Conservation (phyloP, 805 yeast genomes). For the Kodamaea kakaduensis region DNA sequence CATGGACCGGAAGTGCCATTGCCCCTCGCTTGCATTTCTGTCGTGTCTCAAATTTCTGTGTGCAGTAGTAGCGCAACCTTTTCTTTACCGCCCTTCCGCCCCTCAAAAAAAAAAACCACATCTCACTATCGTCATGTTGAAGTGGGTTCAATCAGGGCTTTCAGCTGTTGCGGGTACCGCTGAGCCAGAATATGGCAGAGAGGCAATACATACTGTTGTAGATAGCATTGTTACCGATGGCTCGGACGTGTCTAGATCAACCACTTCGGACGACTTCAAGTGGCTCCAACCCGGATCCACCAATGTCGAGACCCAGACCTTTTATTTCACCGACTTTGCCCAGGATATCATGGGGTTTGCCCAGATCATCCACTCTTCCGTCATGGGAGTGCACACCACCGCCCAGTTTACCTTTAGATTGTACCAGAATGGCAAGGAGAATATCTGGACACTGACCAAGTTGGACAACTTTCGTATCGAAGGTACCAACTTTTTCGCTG, state of each 20-base stretch:
- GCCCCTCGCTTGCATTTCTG: too few relatives aligned
- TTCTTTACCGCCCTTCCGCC: conserved; percentile 1
- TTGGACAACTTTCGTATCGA: conserved; percentile 71
- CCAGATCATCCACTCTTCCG: conserved; percentile 89
- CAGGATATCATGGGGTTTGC: conserved; percentile 78
- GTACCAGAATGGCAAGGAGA: conserved; percentile 44
- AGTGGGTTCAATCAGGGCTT: conserved; percentile 80
- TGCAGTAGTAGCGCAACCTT: neutral
- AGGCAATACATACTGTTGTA: conserved; percentile 83
- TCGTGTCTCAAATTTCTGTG: too few relatives aligned
- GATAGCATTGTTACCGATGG: conserved; percentile 41
- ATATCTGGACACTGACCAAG: conserved; percentile 88
- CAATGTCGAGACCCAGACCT: conserved; percentile 93
- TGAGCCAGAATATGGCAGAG: conserved; percentile 94
- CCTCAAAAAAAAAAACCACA: conserved; percentile 4
- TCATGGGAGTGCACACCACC: conserved; percentile 81
- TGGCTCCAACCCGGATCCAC: conserved; percentile 77
- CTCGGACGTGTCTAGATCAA: conserved; percentile 47
- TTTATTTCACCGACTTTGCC: conserved; percentile 67
- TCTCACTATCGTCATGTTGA: conserved; percentile 45
- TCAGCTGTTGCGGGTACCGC: conserved; percentile 97
- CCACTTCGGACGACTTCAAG: conserved; percentile 63
- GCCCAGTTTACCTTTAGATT: conserved; percentile 93
- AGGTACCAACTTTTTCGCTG: conserved; percentile 79
- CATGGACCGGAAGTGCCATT: too few relatives aligned